Evolutionary conservation across 768 basidiomycete genomes (phyloP).

Genomic region (Tylopilus vinaceipallidus): DNA sequence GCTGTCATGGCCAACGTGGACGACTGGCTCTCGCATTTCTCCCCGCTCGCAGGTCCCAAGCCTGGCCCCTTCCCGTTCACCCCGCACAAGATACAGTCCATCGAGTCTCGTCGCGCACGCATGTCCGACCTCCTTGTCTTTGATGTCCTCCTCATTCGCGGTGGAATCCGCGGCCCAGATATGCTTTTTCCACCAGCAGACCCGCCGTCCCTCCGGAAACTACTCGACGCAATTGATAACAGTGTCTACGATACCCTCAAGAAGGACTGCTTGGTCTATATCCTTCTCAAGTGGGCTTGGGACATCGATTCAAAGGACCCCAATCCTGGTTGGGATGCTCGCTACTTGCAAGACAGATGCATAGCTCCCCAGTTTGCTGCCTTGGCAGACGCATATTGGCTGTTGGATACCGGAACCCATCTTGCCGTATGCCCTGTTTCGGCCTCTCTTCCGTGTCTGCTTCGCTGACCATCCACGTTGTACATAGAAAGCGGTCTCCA

Average conservation of each 20-base stretch:
- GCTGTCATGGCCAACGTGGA: conserved; percentile 13
- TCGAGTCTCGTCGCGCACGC: conserved; percentile 58
- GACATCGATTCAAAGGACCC: conserved; percentile 61
- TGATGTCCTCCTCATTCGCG: conserved; percentile 66
- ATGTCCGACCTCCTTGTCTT: conserved; percentile 68
- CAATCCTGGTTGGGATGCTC: conserved; percentile 26
- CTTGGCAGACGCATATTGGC: conserved; percentile 85
- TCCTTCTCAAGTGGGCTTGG: conserved; percentile 74
- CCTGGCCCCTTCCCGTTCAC: conserved; percentile 59
- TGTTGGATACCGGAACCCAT: conserved; percentile 68
- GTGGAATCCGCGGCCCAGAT: conserved; percentile 58
- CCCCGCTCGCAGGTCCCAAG: conserved; percentile 30
- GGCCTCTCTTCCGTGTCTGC: neutral
- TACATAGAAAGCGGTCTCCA: conserved; percentile 61
- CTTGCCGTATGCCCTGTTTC: conserved; percentile 49
- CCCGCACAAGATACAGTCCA: conserved; percentile 49
- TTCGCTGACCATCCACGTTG: neutral
- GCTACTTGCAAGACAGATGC: conserved; percentile 50
- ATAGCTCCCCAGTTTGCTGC: conserved; percentile 75
- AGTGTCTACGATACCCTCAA: conserved; percentile 73
- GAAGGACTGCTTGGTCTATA: conserved; percentile 79
- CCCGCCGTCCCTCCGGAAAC: conserved; percentile 46
- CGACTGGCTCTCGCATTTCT: conserved; percentile 42
- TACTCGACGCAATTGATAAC: conserved; percentile 59
- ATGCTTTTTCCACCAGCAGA: conserved; percentile 68